phyloP scores from a whole-genome alignment of 148 eudicot genomes.

The Mesembryanthemum crystallinum region DNA sequence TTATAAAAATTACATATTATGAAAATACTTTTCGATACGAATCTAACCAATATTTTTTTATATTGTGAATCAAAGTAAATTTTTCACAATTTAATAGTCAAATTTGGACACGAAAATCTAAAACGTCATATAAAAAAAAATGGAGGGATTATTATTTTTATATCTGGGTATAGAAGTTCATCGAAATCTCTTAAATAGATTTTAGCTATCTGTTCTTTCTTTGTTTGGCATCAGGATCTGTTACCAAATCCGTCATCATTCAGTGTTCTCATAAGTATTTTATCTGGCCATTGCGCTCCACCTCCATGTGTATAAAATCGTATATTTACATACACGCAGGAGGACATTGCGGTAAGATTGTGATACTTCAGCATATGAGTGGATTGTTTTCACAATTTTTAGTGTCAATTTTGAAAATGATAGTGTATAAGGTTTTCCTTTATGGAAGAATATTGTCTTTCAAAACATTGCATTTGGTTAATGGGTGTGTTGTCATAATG shows the following conservation, averaged over 20 bases:
- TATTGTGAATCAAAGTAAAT: too few species aligned
- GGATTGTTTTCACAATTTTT: neutral
- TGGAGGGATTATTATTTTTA: too few species aligned
- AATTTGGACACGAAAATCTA: too few species aligned
- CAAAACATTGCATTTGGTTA: conserved; percentile 16
- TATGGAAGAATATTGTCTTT: neutral
- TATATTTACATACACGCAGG: neutral
- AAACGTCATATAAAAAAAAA: too few species aligned
- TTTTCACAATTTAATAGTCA: too few species aligned
- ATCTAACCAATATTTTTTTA: too few species aligned
- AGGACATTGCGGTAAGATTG: neutral
- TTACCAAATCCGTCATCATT: conserved; percentile 16
- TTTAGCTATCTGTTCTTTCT: neutral
- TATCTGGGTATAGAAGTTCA: neutral
- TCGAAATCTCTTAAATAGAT: neutral
- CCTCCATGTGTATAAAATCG: neutral
- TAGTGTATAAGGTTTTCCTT: neutral
- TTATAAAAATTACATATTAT: too few species aligned
- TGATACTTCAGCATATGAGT: neutral
- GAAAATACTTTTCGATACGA: too few species aligned
- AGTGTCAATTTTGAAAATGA: too few species aligned
- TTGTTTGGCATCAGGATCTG: conserved; percentile 8
- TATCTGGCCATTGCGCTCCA: neutral
- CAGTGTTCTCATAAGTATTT: neutral
- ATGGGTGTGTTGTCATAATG: neutral